Evolutionary conservation across 495 filamentous ascomycete genomes (phyloP).

Genomic region (Aspergillus sparsus): DNA sequence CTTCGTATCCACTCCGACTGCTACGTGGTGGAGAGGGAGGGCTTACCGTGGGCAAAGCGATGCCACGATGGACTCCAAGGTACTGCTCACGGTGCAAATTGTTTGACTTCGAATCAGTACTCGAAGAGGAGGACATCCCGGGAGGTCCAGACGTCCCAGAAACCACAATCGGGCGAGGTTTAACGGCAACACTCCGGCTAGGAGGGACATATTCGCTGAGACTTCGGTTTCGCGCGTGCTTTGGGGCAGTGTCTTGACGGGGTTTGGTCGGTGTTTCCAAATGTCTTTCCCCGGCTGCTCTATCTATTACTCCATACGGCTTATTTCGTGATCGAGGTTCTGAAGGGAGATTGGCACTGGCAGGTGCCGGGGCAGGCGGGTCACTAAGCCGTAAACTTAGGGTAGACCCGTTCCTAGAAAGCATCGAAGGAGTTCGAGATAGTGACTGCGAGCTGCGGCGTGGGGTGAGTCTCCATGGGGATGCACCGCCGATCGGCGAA

Average conservation of each 20-base stretch:
- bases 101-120: slow-evolving; percentile 46
- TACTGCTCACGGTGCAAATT: slow-evolving; percentile 77
- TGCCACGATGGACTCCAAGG: slow-evolving; percentile 73
- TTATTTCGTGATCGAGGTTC: slow-evolving; percentile 38
- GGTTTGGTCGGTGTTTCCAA: slow-evolving; percentile 37
- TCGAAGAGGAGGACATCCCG: slow-evolving; percentile 44
- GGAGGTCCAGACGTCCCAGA: slow-evolving; percentile 52
- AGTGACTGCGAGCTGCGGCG: slow-evolving; percentile 50
- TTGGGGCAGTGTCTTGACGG: slow-evolving; percentile 35
- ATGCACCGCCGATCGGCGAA: slow-evolving; percentile 77
- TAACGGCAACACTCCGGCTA: slow-evolving; percentile 58
- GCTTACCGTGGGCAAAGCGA: slow-evolving; percentile 56
- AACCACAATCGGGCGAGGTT: slow-evolving; percentile 69
- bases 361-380: slow-evolving; percentile 37
- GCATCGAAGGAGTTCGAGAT: slow-evolving; percentile 44
- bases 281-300: slow-evolving; percentile 39
- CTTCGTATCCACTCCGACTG: slow-evolving; percentile 47
- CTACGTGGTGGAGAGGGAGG: slow-evolving; percentile 76
- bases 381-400: slow-evolving; percentile 43
- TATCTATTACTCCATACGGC: slow-evolving; percentile 38
- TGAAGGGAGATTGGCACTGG: neutral
- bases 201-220: slow-evolving; percentile 85
- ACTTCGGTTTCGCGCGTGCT: slow-evolving; percentile 70
- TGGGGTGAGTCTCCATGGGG: slow-evolving; percentile 54
- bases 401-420: slow-evolving; percentile 41